Conservation (phyloP, 129 eudicot species). For the Tagetes erecta region DNA sequence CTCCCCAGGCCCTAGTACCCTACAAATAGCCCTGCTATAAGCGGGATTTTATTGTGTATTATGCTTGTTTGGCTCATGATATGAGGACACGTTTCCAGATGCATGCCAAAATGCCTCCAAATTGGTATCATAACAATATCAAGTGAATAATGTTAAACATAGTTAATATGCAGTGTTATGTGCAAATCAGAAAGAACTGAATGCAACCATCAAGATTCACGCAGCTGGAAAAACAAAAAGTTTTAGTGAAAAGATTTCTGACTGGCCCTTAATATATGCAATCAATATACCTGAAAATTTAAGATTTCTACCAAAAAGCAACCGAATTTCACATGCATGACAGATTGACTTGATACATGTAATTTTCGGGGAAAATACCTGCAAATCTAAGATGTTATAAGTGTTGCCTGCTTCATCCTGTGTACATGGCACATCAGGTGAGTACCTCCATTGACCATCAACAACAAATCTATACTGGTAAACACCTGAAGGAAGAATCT, state of each 20-base stretch:
- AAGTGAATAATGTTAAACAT: background rate
- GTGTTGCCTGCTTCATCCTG: conserved; percentile 91
- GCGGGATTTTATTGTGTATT: too few species aligned
- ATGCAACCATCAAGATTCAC: background rate
- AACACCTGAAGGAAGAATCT: conserved; percentile 95
- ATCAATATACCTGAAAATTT: too few species aligned
- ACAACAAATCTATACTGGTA: conserved; percentile 91
- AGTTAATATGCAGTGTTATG: background rate
- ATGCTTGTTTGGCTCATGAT: background rate
- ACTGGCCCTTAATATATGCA: background rate
- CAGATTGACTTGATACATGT: conserved; percentile 7
- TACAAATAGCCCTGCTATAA: too few species aligned
- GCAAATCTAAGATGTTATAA: conserved; percentile 81
- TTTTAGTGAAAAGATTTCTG: background rate
- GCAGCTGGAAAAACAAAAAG: background rate
- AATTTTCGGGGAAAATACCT: conserved; percentile 42
- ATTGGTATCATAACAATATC: conserved; percentile 13
- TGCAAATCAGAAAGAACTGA: background rate
- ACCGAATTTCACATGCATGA: background rate
- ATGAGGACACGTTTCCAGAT: conserved; percentile 14
- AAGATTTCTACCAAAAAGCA: background rate
- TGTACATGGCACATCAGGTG: conserved; percentile 82
- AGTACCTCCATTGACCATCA: conserved; percentile 88
- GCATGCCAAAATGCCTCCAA: background rate
- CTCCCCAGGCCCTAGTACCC: too few species aligned